A percentile compares a stretch with the other conserved stretches of the same genome.
Evolutionary conservation across 768 basidiomycete species (phyloP).

Genomic region (Leccinum disarticulatum): DNA sequence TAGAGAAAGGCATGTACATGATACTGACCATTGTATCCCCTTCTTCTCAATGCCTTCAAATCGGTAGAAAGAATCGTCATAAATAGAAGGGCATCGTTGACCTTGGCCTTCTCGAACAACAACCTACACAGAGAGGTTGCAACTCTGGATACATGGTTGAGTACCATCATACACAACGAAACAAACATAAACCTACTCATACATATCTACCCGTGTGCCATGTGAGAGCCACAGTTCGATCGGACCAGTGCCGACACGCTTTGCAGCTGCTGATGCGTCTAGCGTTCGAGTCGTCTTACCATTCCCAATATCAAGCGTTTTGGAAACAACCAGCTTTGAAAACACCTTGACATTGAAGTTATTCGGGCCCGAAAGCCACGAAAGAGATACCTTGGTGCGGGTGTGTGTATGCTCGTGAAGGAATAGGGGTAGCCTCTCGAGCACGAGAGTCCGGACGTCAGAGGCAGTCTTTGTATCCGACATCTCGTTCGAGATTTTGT

Average conservation of each 20-base stretch:
- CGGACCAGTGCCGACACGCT: constrained; percentile 50
- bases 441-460: constrained; percentile 59
- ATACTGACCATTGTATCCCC: constrained; percentile 78
- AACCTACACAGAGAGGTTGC: constrained; percentile 80
- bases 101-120: constrained; percentile 74
- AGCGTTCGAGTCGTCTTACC: constrained; percentile 51
- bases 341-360: constrained; percentile 75
- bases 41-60: constrained; percentile 70
- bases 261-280: constrained; percentile 75
- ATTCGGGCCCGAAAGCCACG: constrained; percentile 60
- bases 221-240: constrained; percentile 77
- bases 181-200: constrained; percentile 63
- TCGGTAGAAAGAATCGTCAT: constrained; percentile 95
- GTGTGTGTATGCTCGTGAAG: constrained; percentile 84
- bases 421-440: constrained; percentile 88
- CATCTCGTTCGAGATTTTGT: constrained; percentile 57
- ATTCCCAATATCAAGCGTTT: constrained; percentile 55
- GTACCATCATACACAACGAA: neutral
- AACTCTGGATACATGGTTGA: constrained; percentile 49
- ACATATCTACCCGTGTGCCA: constrained; percentile 82
- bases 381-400: constrained; percentile 56
- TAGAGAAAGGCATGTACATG: neutral
- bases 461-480: constrained; percentile 44
- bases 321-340: constrained; percentile 61
- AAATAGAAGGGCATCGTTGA: constrained; percentile 86